A percentile compares a stretch with the other conserved stretches of the same genome.
Evolutionary conservation across 768 basidiomycete genomes (phyloP).

Genomic region (Tylopilus sp.): DNA sequence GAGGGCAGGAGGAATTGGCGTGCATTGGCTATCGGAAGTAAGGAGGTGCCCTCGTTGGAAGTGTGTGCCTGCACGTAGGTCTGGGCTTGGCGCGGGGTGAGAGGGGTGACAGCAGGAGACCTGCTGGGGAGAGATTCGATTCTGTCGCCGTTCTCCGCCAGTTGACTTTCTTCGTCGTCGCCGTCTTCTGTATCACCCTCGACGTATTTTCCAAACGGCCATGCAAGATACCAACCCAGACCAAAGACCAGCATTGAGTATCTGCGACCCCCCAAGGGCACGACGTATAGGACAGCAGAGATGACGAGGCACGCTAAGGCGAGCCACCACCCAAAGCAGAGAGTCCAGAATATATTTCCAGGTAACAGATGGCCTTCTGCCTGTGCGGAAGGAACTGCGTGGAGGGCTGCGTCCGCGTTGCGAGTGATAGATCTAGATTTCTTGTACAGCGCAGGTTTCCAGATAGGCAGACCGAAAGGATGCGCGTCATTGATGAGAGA

Average conservation of each 20-base stretch:
- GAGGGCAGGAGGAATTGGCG: constrained; percentile 38
- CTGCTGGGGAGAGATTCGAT: constrained; percentile 25
- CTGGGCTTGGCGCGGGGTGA: constrained; percentile 24
- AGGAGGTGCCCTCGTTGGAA: constrained; percentile 46
- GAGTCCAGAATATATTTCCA: constrained; percentile 90
- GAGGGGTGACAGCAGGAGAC: constrained; percentile 44
- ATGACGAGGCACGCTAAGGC: constrained; percentile 64
- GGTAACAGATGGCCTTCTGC: constrained; percentile 91
- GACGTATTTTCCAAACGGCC: constrained; percentile 99
- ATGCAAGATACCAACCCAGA: constrained; percentile 92
- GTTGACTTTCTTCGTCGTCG: constrained; percentile 39
- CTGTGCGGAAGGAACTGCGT: constrained; percentile 87
- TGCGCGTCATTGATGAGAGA: constrained; percentile 99
- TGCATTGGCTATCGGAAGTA: constrained; percentile 34
- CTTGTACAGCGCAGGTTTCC: constrained; percentile 99
- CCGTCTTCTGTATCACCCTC: constrained; percentile 63
- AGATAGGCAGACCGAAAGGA: constrained; percentile 97
- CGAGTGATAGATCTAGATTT: constrained; percentile 96
- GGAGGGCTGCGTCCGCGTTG: constrained; percentile 91
- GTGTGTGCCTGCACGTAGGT: constrained; percentile 10
- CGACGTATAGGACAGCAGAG: constrained; percentile 62
- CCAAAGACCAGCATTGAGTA: constrained; percentile 89
- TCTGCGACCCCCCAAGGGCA: constrained; percentile 78
- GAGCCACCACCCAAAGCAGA: constrained; percentile 94
- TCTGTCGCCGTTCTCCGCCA: constrained; percentile 17